These are phyloP conservation scores for Cyclotella cryptica DNA, from an alignment of 108 stramenopile species.

Conservation along the genomic window DNA sequence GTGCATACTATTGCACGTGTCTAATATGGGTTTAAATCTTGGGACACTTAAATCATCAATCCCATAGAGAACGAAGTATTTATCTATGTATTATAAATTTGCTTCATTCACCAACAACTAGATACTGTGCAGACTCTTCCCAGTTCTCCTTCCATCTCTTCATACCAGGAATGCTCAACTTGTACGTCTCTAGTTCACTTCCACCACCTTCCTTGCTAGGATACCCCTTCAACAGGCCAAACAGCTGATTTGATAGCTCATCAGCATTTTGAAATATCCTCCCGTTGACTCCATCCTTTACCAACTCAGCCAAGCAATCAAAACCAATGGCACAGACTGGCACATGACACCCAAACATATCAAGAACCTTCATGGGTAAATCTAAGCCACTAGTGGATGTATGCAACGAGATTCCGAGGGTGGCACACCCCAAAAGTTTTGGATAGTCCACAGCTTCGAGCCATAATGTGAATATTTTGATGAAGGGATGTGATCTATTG, in stretches of 20 bases:
- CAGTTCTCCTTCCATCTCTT: constrained; percentile 83
- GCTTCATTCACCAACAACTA: constrained; percentile 45
- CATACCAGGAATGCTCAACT: constrained; percentile 62
- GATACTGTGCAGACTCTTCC: constrained; percentile 65
- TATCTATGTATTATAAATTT: too few species aligned
- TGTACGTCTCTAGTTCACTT: constrained; percentile 34
- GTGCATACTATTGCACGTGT: too few species aligned
- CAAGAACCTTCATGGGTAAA: constrained; percentile 98
- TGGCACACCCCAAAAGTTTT: constrained; percentile 83
- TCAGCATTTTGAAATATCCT: constrained; percentile 64
- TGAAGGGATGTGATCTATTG: constrained; percentile 37
- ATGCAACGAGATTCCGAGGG: constrained; percentile 95
- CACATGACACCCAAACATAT: constrained; percentile 95
- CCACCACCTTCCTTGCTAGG: constrained; percentile 10
- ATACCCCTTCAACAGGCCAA: constrained; percentile 57
- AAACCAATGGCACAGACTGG: constrained; percentile 95
- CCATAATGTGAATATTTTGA: constrained; percentile 90
- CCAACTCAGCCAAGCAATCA: constrained; percentile 90
- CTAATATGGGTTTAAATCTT: too few species aligned
- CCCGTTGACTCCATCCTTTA: constrained; percentile 89
- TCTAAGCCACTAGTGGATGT: constrained; percentile 96
- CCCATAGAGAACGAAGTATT: too few species aligned
- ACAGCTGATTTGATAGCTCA: constrained; percentile 76
- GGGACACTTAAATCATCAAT: too few species aligned
- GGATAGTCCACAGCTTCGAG: constrained; percentile 95